Percentiles rank a stretch among this genome's conserved stretches.
These are phyloP conservation scores for Didymella segeticola DNA, from an alignment of 2,329 filamentous ascomycete genomes.

Conservation along the genomic window DNA sequence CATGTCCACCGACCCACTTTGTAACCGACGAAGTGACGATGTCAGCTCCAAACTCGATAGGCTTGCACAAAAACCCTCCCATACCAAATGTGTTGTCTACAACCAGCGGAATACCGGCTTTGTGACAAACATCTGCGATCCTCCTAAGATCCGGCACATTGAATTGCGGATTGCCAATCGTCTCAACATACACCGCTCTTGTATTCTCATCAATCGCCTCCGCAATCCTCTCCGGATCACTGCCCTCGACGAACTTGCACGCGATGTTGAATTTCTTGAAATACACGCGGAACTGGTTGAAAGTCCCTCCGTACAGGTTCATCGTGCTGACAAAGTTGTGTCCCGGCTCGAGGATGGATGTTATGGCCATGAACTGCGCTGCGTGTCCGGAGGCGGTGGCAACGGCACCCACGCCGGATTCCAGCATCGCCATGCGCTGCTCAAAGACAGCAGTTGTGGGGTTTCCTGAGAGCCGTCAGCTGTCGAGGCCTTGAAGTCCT, in stretches of 20 bases:
- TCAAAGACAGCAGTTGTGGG: background rate
- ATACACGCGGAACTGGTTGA: conserved; percentile 40
- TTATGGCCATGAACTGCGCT: background rate
- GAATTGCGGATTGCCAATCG: conserved; percentile 32
- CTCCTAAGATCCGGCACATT: conserved; percentile 31
- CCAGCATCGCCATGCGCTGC: background rate
- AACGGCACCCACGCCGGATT: background rate
- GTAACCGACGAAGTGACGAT: conserved; percentile 35
- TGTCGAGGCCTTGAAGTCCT: too few species aligned
- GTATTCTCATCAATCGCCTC: conserved; percentile 29
- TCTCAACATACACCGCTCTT: conserved; percentile 30
- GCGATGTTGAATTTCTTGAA: background rate
- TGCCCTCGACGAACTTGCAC: background rate
- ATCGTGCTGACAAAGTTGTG: conserved; percentile 49
- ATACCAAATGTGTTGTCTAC: conserved; percentile 40
- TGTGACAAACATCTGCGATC: conserved; percentile 15
- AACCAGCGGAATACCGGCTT: conserved; percentile 28
- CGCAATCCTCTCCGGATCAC: background rate
- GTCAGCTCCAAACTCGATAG: conserved; percentile 32
- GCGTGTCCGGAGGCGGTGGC: background rate
- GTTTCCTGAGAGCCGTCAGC: too few species aligned
- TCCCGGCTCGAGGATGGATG: background rate
- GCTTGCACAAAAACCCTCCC: conserved; percentile 30
- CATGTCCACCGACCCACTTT: conserved; percentile 43
- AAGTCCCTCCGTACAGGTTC: conserved; percentile 50